Conservation (phyloP, 108 stramenopile genomes). For the Cylindrotheca closterium region DNA sequence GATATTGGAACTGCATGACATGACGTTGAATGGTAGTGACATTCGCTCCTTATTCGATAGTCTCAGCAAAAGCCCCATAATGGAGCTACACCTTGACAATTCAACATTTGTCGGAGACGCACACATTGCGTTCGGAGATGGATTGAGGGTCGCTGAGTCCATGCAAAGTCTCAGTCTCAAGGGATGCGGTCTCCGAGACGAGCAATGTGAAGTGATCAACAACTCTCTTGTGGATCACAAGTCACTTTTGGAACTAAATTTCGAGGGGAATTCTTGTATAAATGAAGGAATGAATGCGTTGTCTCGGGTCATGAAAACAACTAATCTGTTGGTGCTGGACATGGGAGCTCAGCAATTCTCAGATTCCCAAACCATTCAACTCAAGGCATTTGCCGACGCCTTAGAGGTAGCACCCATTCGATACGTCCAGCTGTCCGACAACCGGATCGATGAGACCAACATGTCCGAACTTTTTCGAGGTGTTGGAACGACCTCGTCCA, state of each 20-base stretch:
- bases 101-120: neutral
- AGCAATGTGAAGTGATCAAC: conserved; percentile 10
- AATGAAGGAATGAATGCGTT: conserved; percentile 3
- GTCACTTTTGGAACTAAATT: conserved; percentile 9
- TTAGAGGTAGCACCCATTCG: neutral
- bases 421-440: conserved; percentile 13
- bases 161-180: conserved; percentile 9
- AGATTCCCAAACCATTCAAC: neutral
- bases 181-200: conserved; percentile 7
- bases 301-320: neutral
- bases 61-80: neutral
- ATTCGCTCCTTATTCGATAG: neutral
- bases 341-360: neutral
- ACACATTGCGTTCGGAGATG: neutral
- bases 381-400: neutral
- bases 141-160: neutral
- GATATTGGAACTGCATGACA: conserved; percentile 4
- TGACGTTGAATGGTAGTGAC: neutral
- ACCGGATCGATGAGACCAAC: neutral
- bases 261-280: conserved; percentile 14
- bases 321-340: conserved; percentile 9
- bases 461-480: conserved; percentile 1
- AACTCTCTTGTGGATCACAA: neutral
- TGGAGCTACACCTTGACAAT: conserved; percentile 8
- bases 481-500: neutral